phyloP scores from a whole-genome alignment of 371 early-diverging fungal genomes.

The Syncephalis plumigaleata region DNA sequence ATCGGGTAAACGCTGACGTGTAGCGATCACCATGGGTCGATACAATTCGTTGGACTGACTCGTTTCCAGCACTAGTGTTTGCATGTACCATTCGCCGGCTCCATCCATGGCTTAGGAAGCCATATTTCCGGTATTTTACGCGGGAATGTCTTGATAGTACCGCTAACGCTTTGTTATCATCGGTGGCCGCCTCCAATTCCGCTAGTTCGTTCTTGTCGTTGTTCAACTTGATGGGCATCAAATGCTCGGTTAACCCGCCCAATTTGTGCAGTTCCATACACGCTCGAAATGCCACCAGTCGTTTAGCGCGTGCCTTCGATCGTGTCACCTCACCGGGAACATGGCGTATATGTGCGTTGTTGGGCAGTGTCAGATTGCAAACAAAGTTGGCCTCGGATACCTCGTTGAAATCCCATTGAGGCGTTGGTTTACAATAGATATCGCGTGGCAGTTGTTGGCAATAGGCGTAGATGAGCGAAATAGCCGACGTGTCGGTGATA shows the following conservation, averaged over 20 bases:
- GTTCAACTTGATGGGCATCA: slow-evolving; percentile 26
- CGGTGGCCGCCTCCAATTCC: slow-evolving; percentile 4
- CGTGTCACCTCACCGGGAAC: slow-evolving; percentile 30
- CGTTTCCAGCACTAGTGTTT: slow-evolving; percentile 1
- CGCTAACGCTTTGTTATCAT: slow-evolving; percentile 5
- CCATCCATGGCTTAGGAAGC: slow-evolving; percentile 1
- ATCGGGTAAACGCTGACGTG: slow-evolving; percentile 22
- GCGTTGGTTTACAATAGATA: slow-evolving; percentile 19
- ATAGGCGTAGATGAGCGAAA: slow-evolving; percentile 31
- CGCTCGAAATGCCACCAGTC: slow-evolving; percentile 48
- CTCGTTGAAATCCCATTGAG: slow-evolving; percentile 21
- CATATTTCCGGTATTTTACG: slow-evolving; percentile 8
- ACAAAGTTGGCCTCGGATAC: slow-evolving; percentile 13
- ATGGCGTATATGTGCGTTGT: slow-evolving; percentile 37
- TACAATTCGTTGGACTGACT: slow-evolving; percentile 10
- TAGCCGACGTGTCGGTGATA: slow-evolving; percentile 37
- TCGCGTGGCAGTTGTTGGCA: no score
- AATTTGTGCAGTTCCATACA: slow-evolving; percentile 38
- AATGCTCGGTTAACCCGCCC: slow-evolving; percentile 54
- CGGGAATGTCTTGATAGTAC: slow-evolving; percentile 5
- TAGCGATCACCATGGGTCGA: slow-evolving; percentile 27
- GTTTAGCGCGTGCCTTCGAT: slow-evolving; percentile 46
- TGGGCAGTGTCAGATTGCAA: slow-evolving; percentile 37
- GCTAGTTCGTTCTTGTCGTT: slow-evolving; percentile 1
- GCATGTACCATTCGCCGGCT: neutral